phyloP scores from a whole-genome alignment of 306 rosid genomes.

The Prunus padus region DNA sequence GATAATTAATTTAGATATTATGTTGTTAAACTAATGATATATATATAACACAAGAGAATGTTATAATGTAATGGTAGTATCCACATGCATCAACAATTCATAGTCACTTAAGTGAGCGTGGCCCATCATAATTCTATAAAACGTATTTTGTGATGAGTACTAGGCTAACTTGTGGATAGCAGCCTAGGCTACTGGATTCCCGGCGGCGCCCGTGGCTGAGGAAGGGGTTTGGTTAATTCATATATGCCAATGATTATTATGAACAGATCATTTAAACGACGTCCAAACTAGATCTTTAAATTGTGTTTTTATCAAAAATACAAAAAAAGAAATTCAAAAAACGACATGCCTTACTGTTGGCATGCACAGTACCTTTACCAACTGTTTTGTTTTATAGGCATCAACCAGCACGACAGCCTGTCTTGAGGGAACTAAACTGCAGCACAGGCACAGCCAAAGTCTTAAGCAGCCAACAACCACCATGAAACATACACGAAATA shows the following conservation, averaged over 20 bases:
- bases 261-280: background rate
- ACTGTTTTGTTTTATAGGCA: conserved; percentile 1
- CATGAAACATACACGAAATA: background rate
- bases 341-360: background rate
- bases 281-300: background rate
- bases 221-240: background rate
- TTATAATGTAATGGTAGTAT: background rate
- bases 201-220: background rate
- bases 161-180: background rate
- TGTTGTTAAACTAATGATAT: background rate
- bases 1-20: background rate
- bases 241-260: background rate
- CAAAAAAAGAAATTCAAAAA: background rate
- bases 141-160: background rate
- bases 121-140: too few species aligned
- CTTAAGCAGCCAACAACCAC: too few species aligned
- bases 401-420: background rate
- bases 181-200: background rate
- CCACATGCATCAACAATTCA: background rate
- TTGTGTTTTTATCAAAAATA: background rate
- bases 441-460: too few species aligned
- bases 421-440: background rate
- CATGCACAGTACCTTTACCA: conserved; percentile 4
- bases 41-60: background rate
- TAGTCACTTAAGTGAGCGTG: too few species aligned